Percentiles rank a stretch among this genome's conserved stretches.
phyloP scores from a whole-genome alignment of 2,329 filamentous ascomycete species.

The Septoria linicola region DNA sequence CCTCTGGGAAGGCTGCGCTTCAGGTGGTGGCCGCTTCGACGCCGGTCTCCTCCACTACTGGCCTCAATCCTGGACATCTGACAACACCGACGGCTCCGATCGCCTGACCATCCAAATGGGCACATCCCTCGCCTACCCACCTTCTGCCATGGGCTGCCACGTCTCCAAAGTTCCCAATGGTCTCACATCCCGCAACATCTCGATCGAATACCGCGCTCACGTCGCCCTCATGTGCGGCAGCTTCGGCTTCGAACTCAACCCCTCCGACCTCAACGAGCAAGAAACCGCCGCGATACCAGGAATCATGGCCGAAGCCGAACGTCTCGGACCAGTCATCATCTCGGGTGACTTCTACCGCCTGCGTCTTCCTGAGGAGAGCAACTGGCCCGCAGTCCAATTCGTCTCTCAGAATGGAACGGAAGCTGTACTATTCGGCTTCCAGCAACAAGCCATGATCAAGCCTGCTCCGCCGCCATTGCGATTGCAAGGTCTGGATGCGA shows the following conservation, averaged over 20 bases:
- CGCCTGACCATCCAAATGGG: conserved; percentile 64
- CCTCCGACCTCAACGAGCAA: conserved; percentile 50
- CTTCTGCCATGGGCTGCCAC: conserved; percentile 65
- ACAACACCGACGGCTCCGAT: conserved; percentile 63
- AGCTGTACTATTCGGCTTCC: conserved; percentile 61
- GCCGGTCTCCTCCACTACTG: conserved; percentile 64
- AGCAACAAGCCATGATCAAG: conserved; percentile 55
- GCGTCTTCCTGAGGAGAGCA: conserved; percentile 56
- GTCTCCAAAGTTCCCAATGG: conserved; percentile 62
- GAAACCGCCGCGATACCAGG: conserved; percentile 56
- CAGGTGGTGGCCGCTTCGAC: conserved; percentile 65
- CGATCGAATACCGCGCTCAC: conserved; percentile 61
- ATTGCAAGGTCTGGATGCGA: conserved; percentile 57
- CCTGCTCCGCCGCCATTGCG: conserved; percentile 55
- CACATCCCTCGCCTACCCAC: conserved; percentile 62
- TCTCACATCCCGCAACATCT: conserved; percentile 55
- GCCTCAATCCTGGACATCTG: conserved; percentile 65
- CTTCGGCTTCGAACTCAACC: conserved; percentile 65
- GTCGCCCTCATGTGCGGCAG: conserved; percentile 69
- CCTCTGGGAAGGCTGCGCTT: conserved; percentile 66
- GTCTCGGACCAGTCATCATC: conserved; percentile 60
- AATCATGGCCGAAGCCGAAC: conserved; percentile 56
- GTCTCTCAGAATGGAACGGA: conserved; percentile 52
- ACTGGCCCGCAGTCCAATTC: conserved; percentile 63
- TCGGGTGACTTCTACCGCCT: conserved; percentile 61